phyloP scores from a whole-genome alignment of 495 filamentous ascomycete genomes.

The Umbilicaria muhlenbergii region DNA sequence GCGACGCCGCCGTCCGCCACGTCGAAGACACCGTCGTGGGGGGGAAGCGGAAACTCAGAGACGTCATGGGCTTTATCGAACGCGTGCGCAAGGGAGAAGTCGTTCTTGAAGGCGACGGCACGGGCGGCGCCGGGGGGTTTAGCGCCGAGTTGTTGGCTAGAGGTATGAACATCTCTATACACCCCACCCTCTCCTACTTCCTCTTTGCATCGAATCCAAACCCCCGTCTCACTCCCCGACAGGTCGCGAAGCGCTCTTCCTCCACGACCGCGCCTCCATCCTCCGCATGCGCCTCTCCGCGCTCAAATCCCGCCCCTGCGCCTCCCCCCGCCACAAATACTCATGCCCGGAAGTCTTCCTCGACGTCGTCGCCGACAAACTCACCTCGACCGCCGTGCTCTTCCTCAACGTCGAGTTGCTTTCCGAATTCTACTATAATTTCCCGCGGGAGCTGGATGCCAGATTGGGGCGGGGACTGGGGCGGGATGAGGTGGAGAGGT shows the following conservation, averaged over 20 bases:
- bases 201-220: too few relatives aligned
- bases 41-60: slow-evolving; percentile 66
- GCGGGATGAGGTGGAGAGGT: slow-evolving; percentile 65
- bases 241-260: slow-evolving; percentile 88
- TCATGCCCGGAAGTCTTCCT: slow-evolving; percentile 95
- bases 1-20: slow-evolving; percentile 59
- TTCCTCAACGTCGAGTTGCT: slow-evolving; percentile 97
- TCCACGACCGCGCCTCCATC: slow-evolving; percentile 75
- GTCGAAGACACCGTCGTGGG: slow-evolving; percentile 65
- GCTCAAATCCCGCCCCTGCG: slow-evolving; percentile 76
- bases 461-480: slow-evolving; percentile 72
- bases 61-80: slow-evolving; percentile 86
- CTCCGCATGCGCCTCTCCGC: slow-evolving; percentile 80
- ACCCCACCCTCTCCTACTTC: neutral
- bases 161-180: slow-evolving; percentile 34
- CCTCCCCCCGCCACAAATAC: slow-evolving; percentile 72
- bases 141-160: slow-evolving; percentile 62
- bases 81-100: slow-evolving; percentile 71
- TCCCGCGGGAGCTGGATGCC: slow-evolving; percentile 80
- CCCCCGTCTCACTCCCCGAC: neutral
- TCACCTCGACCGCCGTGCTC: slow-evolving; percentile 84
- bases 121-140: slow-evolving; percentile 81
- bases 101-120: slow-evolving; percentile 64
- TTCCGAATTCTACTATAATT: slow-evolving; percentile 93
- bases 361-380: slow-evolving; percentile 88